Base-by-base conservation (phyloP, 768 basidiomycete genomes). In the Kwoniella newhampshirensis region DNA sequence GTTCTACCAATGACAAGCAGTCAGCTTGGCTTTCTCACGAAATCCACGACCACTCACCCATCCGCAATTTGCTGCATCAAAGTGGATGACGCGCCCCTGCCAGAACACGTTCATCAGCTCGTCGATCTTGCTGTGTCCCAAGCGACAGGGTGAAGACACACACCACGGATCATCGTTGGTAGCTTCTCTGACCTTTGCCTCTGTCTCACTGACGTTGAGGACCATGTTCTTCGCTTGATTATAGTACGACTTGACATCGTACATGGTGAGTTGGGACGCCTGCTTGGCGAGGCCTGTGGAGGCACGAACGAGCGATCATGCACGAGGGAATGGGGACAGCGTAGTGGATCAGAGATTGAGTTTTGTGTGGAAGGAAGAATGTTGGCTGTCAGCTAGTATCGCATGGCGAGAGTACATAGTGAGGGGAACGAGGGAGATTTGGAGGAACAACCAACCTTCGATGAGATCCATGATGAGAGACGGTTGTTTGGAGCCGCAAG, bases 141-240 rank as follows among this genome's bases (percentile, higher is more conserved):
- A 2, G 47, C 23, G 23, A 5, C 26, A 28, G 51, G 13, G 40
- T 17, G 17, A 20, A 42, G 20, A 4, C 15, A 78, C 84, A 64
- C 73, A 96, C 94, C 96, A 99, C 54, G 96, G 87, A 62, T 99
- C 96, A 67, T 97, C 92, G 59, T 97, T 98, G 0, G 96, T 99
- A 1, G 94, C 96, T 59, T 97, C 94, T 62, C 85, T 82, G 17
- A 98, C 94, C 79, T 96, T 98, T 7, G 88, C 88, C 77, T 99
- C 94, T 85, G 89, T 94, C 79, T 97, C 94, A 67, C 87, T 90
- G 59, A 97, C 82, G 78, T 98, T 98, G 67, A 99, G 82, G 18
- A 98, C 93, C 59, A 91, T 86, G 77, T 96, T 96, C 81, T 91
- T 94, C 26, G 94, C 94, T 88, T 96, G 92, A 67, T 87, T 91